A percentile compares a stretch with the other conserved stretches of the same genome.
These are phyloP conservation scores for Pichia scutulata DNA, from an alignment of 805 yeast genomes.

Conservation along the genomic window DNA sequence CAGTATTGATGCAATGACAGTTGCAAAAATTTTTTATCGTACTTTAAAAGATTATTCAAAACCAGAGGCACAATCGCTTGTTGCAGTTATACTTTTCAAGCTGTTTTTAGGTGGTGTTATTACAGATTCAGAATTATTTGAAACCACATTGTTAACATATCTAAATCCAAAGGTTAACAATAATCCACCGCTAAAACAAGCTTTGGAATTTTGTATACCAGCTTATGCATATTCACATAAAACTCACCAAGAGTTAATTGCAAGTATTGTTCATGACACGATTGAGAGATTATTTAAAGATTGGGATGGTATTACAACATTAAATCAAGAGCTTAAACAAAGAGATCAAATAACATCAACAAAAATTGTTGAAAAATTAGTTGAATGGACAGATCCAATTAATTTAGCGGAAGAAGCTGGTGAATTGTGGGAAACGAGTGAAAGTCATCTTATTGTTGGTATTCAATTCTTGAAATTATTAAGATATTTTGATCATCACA, in stretches of 20 bases:
- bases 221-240: constrained; percentile 75
- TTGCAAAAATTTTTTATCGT: constrained; percentile 64
- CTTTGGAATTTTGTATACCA: constrained; percentile 80
- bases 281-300: constrained; percentile 45
- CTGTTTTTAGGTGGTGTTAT: constrained; percentile 70
- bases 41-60: constrained; percentile 48
- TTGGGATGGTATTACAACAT: constrained; percentile 32
- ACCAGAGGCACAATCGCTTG: constrained; percentile 65
- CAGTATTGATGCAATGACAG: constrained; percentile 55
- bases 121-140: constrained; percentile 62
- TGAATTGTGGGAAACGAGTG: constrained; percentile 34
- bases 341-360: constrained; percentile 35
- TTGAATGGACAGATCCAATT: constrained; percentile 80
- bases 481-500: constrained; percentile 36
- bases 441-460: constrained; percentile 50
- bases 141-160: constrained; percentile 62
- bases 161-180: constrained; percentile 59
- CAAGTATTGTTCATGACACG: constrained; percentile 59
- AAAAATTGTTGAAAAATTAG: constrained; percentile 57
- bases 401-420: constrained; percentile 45
- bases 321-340: constrained; percentile 23
- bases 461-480: constrained; percentile 46
- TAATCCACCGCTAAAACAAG: constrained; percentile 67
- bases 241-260: constrained; percentile 60
- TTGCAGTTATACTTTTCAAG: constrained; percentile 84